Conservation (phyloP, 1,284 basidiomycete species). For the Puccinia polysora region DNA sequence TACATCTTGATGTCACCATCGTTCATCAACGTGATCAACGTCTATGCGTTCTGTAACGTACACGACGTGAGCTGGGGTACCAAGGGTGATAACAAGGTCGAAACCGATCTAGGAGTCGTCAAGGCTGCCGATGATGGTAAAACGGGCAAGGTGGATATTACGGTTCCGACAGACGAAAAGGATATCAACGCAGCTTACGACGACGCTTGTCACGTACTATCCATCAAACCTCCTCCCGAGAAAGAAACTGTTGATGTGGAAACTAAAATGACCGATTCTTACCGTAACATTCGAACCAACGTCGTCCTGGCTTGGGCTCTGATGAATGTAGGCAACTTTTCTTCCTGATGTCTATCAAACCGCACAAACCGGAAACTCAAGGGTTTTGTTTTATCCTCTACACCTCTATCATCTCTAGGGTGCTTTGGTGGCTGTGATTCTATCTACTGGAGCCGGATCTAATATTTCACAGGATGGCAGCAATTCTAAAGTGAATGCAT, state of each 20-base stretch:
- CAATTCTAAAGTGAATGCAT: slow-evolving; percentile 51
- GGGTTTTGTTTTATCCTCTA: slow-evolving; percentile 25
- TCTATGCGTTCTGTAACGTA: slow-evolving; percentile 64
- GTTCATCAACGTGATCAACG: slow-evolving; percentile 84
- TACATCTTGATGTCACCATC: slow-evolving; percentile 87
- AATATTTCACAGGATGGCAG: slow-evolving; percentile 53
- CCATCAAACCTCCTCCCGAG: slow-evolving; percentile 66
- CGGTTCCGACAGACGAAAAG: slow-evolving; percentile 71
- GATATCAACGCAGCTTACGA: slow-evolving; percentile 83
- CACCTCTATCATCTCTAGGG: slow-evolving; percentile 56
- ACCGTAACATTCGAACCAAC: slow-evolving; percentile 79
- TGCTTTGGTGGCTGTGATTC: slow-evolving; percentile 67
- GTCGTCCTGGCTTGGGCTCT: slow-evolving; percentile 75
- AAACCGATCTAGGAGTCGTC: slow-evolving; percentile 76
- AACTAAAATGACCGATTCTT: slow-evolving; percentile 81
- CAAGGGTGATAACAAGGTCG: slow-evolving; percentile 79
- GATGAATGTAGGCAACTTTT: slow-evolving; percentile 61
- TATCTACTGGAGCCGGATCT: slow-evolving; percentile 55
- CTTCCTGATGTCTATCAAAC: background rate
- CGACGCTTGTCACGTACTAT: slow-evolving; percentile 72
- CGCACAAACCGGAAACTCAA: too few relatives aligned
- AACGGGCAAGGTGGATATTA: slow-evolving; percentile 70
- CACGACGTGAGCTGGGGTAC: slow-evolving; percentile 81
- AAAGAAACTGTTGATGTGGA: slow-evolving; percentile 63
- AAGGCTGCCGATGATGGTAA: slow-evolving; percentile 54